phyloP scores from a whole-genome alignment of 495 filamentous ascomycete genomes.

The Trichoderma orchidacearum region DNA sequence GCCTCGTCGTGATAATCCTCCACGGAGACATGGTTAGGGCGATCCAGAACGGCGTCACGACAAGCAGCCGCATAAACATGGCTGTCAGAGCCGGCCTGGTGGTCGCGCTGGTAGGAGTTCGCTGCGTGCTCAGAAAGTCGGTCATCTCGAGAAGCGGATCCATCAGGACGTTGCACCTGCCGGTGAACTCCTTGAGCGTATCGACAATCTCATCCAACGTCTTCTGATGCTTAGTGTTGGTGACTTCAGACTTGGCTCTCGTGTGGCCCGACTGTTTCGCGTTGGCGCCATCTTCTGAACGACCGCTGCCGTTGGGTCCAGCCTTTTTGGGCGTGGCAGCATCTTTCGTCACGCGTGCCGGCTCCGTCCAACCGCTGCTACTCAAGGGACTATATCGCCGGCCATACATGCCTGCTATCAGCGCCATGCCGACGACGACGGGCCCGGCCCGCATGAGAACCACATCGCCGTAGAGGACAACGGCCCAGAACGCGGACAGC shows the following conservation, averaged over 20 bases:
- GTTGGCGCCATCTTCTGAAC: slow-evolving; percentile 7
- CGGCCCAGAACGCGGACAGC: slow-evolving; percentile 69
- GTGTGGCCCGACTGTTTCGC: slow-evolving; percentile 35
- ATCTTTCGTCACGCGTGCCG: slow-evolving; percentile 7
- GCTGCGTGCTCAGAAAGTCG: slow-evolving; percentile 84
- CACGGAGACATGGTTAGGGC: slow-evolving; percentile 66
- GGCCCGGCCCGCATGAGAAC: slow-evolving; percentile 72
- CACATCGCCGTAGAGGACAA: slow-evolving; percentile 72
- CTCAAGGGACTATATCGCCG: slow-evolving; percentile 82
- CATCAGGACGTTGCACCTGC: slow-evolving; percentile 78
- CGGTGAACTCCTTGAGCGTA: slow-evolving; percentile 74
- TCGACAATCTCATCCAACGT: slow-evolving; percentile 96
- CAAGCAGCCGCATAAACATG: slow-evolving; percentile 76
- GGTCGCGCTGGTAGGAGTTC: slow-evolving; percentile 81
- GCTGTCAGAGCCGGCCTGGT: slow-evolving; percentile 84
- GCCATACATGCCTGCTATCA: slow-evolving; percentile 88
- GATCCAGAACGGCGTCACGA: slow-evolving; percentile 82
- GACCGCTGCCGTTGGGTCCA: slow-evolving; percentile 11
- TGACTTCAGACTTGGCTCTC: slow-evolving; percentile 40
- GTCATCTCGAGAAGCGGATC: slow-evolving; percentile 80
- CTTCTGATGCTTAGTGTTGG: slow-evolving; percentile 52
- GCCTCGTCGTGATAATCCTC: slow-evolving; percentile 73
- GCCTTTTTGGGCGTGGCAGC: slow-evolving; percentile 10
- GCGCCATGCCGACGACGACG: slow-evolving; percentile 56
- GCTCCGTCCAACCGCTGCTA: slow-evolving; percentile 59